Conservation (phyloP, 768 basidiomycete species). For the Auriscalpium microsporum region DNA sequence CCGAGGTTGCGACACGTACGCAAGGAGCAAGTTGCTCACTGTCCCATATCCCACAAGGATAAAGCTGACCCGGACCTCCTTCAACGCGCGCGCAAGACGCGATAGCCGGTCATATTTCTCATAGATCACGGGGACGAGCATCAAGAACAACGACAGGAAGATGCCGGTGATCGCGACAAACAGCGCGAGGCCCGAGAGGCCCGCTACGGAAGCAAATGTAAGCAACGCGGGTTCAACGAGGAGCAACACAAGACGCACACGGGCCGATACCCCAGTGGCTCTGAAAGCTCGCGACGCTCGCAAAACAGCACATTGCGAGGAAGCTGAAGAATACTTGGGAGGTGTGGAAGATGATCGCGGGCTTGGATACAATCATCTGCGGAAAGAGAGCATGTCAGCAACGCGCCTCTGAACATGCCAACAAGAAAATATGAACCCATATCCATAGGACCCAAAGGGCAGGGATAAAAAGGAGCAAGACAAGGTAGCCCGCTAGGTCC, state of each 20-base stretch:
- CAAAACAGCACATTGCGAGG: conserved; percentile 86
- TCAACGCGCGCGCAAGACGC: conserved; percentile 70
- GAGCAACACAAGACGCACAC: conserved; percentile 45
- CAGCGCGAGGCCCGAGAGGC: conserved; percentile 77
- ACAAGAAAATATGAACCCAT: conserved; percentile 39
- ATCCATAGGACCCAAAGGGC: conserved; percentile 58
- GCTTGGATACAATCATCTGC: conserved; percentile 85
- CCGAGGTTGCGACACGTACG: conserved; percentile 39
- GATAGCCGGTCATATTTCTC: conserved; percentile 80
- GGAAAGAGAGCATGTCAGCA: conserved; percentile 15
- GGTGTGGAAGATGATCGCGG: conserved; percentile 65
- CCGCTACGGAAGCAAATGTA: conserved; percentile 43
- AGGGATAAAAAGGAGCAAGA: conserved; percentile 60
- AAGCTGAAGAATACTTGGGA: conserved; percentile 91
- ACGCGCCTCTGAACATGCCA: conserved; percentile 2
- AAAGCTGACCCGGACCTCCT: conserved; percentile 75
- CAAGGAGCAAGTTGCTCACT: conserved; percentile 60
- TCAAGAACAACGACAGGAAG: conserved; percentile 62
- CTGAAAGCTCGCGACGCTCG: conserved; percentile 83
- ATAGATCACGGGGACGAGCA: conserved; percentile 71
- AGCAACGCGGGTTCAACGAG: neutral
- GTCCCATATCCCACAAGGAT: conserved; percentile 72
- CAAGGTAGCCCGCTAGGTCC: conserved; percentile 38
- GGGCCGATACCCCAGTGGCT: conserved; percentile 77
- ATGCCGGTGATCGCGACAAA: conserved; percentile 72